phyloP scores from a whole-genome alignment of 257 asterid species.

The Galeopsis tetrahit region DNA sequence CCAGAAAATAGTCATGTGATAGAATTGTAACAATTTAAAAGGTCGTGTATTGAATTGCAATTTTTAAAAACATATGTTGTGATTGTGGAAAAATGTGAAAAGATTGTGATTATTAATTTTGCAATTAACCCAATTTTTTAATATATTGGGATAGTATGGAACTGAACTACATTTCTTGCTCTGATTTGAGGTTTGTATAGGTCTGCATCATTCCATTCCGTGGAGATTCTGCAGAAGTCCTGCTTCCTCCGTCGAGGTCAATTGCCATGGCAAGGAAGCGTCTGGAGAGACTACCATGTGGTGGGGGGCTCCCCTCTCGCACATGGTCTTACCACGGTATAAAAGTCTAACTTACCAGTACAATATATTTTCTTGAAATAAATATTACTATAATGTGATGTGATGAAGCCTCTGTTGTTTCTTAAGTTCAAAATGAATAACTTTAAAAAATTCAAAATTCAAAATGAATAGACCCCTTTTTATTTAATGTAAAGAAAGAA shows the following conservation, averaged over 20 bases:
- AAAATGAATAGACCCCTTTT: too few relatives aligned
- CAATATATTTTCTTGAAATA: background rate
- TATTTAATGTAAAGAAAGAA: background rate
- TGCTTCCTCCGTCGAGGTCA: slow-evolving; percentile 97
- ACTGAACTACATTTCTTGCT: slow-evolving; percentile 18
- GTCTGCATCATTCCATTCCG: slow-evolving; percentile 96
- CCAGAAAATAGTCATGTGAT: too few relatives aligned
- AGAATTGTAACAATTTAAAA: too few relatives aligned
- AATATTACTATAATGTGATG: background rate
- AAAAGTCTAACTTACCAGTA: slow-evolving; percentile 1
- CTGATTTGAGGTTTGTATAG: slow-evolving; percentile 49
- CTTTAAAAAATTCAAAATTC: too few relatives aligned
- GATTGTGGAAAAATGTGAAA: too few relatives aligned
- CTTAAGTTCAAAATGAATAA: background rate
- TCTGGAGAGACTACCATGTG: slow-evolving; percentile 99
- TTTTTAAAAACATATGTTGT: too few relatives aligned
- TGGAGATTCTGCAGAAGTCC: slow-evolving; percentile 99
- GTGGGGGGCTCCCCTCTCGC: slow-evolving; percentile 99
- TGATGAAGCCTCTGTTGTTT: background rate
- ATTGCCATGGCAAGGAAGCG: slow-evolving; percentile 98
- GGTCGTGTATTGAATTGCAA: too few relatives aligned
- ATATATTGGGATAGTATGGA: background rate
- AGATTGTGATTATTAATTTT: too few relatives aligned
- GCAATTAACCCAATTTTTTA: background rate
- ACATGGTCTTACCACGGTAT: slow-evolving; percentile 96